Percentiles rank a stretch among this genome's conserved stretches.
Evolutionary conservation across 331 rosid species (phyloP).

Genomic region (Saraca asoca): DNA sequence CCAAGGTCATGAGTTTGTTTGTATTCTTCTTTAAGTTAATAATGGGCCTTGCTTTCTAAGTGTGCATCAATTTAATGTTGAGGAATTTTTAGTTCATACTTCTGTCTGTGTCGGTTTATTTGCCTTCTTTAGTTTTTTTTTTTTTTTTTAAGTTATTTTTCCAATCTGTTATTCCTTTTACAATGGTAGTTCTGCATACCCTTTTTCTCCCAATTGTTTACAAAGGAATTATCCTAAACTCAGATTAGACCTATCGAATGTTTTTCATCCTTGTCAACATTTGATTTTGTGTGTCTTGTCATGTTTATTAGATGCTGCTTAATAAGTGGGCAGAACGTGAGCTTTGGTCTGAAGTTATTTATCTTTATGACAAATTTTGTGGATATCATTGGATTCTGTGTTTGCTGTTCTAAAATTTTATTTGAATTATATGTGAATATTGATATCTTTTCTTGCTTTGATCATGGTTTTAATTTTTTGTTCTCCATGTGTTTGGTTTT

Average conservation of each 20-base stretch:
- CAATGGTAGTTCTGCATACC: background rate
- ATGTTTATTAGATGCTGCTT: background rate
- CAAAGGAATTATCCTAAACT: background rate
- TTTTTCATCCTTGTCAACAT: background rate
- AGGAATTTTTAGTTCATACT: background rate
- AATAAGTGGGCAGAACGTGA: background rate
- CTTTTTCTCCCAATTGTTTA: background rate
- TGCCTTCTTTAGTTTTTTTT: background rate
- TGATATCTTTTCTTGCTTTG: background rate
- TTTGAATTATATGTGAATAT: too few relatives aligned
- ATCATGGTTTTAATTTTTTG: conserved; percentile 11
- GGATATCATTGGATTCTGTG: background rate
- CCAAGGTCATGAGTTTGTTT: background rate
- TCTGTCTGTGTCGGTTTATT: background rate
- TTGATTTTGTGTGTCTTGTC: background rate
- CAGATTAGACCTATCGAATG: background rate
- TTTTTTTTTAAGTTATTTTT: background rate
- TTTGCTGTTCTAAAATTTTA: too few relatives aligned
- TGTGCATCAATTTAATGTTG: background rate
- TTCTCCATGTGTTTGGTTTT: conserved; percentile 5
- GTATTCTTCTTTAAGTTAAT: background rate
- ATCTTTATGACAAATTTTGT: background rate
- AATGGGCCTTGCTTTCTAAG: conserved; percentile 10
- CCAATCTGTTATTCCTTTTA: background rate
- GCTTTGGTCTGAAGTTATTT: background rate